Percentiles rank a stretch among this genome's conserved stretches.
These are phyloP conservation scores for Aspergillus niger DNA, from an alignment of 2,329 filamentous ascomycete species.

Conservation along the genomic window DNA sequence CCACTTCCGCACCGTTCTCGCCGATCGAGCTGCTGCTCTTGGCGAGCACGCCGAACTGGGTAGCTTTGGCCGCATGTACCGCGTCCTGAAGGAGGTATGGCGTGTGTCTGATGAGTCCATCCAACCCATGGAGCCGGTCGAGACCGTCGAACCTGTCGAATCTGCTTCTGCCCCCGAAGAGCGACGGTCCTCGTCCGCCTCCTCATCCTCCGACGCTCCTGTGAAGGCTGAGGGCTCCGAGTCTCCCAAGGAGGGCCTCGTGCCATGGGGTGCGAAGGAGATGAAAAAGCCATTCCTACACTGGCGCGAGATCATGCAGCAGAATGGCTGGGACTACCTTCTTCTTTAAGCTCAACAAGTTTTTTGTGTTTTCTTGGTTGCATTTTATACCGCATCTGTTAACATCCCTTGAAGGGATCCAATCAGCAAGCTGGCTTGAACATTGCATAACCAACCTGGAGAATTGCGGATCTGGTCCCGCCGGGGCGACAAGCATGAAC, in stretches of 20 bases:
- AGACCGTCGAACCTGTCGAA: slow-evolving; percentile 62
- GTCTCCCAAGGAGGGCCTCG: slow-evolving; percentile 16
- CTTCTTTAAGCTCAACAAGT: slow-evolving; percentile 65
- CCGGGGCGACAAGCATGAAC: background rate
- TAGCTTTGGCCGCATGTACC: slow-evolving; percentile 80
- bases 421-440: slow-evolving; percentile 24
- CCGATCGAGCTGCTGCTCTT: slow-evolving; percentile 71
- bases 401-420: slow-evolving; percentile 24
- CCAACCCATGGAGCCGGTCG: slow-evolving; percentile 19
- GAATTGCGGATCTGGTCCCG: background rate
- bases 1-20: slow-evolving; percentile 74
- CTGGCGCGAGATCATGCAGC: slow-evolving; percentile 93
- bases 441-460: slow-evolving; percentile 14
- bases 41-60: slow-evolving; percentile 78
- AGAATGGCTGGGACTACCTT: slow-evolving; percentile 89
- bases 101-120: slow-evolving; percentile 64
- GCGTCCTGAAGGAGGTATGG: slow-evolving; percentile 83
- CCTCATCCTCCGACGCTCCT: slow-evolving; percentile 9
- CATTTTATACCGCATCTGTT: slow-evolving; percentile 16
- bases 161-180: slow-evolving; percentile 9
- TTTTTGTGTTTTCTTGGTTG: slow-evolving; percentile 15
- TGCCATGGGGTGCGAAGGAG: slow-evolving; percentile 20
- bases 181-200: slow-evolving; percentile 10
- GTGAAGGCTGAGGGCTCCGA: slow-evolving; percentile 26
- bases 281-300: slow-evolving; percentile 66